Conservation (phyloP, 345 rosid genomes). For the Eucalyptus melliodora region DNA sequence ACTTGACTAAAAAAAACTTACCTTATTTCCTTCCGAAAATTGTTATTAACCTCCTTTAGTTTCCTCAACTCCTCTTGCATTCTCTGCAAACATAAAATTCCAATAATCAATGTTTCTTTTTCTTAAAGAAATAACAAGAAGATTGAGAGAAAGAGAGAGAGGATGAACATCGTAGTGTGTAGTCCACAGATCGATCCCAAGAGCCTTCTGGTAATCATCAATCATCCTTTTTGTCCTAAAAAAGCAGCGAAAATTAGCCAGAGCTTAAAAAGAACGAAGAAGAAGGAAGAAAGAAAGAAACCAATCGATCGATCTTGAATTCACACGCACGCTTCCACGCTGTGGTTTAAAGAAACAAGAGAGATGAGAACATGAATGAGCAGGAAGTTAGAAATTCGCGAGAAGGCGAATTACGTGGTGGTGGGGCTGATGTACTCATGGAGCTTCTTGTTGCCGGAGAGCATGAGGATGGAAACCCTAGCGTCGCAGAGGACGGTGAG, state of each 20-base stretch:
- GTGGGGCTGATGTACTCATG: constrained; percentile 35
- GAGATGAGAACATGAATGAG: not conserved
- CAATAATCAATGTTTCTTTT: not conserved
- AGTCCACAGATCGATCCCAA: constrained; percentile 43
- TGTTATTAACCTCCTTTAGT: constrained; percentile 34
- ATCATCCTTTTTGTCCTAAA: constrained; percentile 28
- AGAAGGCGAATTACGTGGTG: constrained; percentile 12
- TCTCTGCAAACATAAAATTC: constrained; percentile 12
- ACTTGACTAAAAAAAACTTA: not conserved
- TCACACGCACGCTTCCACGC: not conserved
- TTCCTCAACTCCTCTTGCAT: constrained; percentile 42
- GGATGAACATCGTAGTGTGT: constrained; percentile 34
- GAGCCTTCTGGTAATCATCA: constrained; percentile 33
- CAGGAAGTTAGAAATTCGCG: not conserved
- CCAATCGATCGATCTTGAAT: not conserved
- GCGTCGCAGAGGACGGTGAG: constrained; percentile 68
- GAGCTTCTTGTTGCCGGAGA: constrained; percentile 32
- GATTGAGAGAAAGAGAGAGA: not conserved
- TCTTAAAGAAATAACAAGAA: not conserved
- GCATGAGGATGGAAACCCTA: constrained; percentile 45
- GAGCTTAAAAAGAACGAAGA: not conserved
- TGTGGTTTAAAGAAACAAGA: not conserved
- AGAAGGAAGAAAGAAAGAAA: not conserved
- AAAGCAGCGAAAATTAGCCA: not conserved
- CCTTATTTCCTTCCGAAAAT: constrained; percentile 40